Base-by-base conservation (phyloP, 306 rosid species). In the Sechiopsis laciniata region DNA sequence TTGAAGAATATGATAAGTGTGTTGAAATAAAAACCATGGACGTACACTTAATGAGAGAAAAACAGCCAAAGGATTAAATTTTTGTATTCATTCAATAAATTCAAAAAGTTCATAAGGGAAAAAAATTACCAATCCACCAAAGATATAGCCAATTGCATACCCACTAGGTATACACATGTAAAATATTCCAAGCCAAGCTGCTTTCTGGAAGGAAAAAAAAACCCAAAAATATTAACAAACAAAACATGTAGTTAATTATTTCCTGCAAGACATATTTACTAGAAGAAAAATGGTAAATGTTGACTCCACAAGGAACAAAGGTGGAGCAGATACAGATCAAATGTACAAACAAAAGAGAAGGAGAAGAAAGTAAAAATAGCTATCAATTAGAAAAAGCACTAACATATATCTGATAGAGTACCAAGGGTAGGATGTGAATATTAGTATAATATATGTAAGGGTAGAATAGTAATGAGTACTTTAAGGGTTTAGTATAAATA, bases 131-230 rank as follows among this genome's bases (percentile, higher is more conserved):
- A 89, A 11, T 82, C 98, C 98, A 62, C 98, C 98, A 66, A 87
- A 94, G 74, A 90, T 86, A 83, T 94, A 94, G 82, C 98, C 97
- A 84, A 94, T 45, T 37, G 98, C 97, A 24, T 88, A 80, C 72
- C 98, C 98, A 82, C 96, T 81, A 66, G 98, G 97, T 82, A 94
- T 90, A 72, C 98, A 90, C 98, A 89, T 94, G 89, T 94, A 93
- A 84, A 90, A 94, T 57, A 82, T 63, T 68, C 92, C 96, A 80
- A 90, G 98, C 98, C 98, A 94, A 68, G 88, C 89, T 58, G 97
- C 85, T 94, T 94, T 90, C 98, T 90, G 89, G 15, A 10, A 51
- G 55, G 55, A 29, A 50, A 21, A 62, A 11, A 7, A 48, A 55
- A n/a, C n/a, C 53, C 45, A 54, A 61, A 77, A 83, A 59, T 58